Evolutionary conservation across 495 filamentous ascomycete species (phyloP), one percentile per base, ranked within the genome.

Genomic region (Corynascus novoguineensis): DNA sequence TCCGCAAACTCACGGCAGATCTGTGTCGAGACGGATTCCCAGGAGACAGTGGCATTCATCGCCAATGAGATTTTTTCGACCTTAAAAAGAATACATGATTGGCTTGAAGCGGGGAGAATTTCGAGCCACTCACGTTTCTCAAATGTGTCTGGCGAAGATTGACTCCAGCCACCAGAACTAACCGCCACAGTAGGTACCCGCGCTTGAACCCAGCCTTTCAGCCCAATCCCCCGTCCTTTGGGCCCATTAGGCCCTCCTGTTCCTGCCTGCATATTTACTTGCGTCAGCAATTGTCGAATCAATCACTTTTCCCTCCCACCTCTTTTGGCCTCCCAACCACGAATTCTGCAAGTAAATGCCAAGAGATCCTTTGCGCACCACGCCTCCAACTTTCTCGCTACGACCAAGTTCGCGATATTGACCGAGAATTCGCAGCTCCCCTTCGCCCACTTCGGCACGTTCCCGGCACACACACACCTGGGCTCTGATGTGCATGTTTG

Each of bases 281-380:
- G 15, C 52, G 29, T 63, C 52, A 56, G 63, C 64, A 61, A 73
- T 74, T 71, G 71, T 61, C 67, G 61, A 75, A 74, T 74, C 68
- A 74, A 44, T 50, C 49, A 54, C 42, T 1, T 11, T 22, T 24
- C 31, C 64, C 60, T 29, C 69, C 67, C 70, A 71, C 70, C 70
- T 69, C 37, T 59, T 52, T 44, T 53, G 45, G 51, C 42, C 54
- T 47, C 21, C 37, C 56, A 50, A 53, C 53, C 35, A 41, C 10
- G n/a, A 19, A 19, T n/a, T n/a, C n/a, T n/a, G n/a, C n/a, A 4
- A 22, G 17, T 10, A 53, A 34, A 15, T 41, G 64, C 58, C 55
- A 59, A 64, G 64, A 53, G 29, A 50, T 58, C 46, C 55, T 38
- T 55, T 35, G 56, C 44, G 45, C 17, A 32, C 40, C 22, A 8